phyloP scores from a whole-genome alignment of 257 asterid genomes.

The Mentha longifolia region DNA sequence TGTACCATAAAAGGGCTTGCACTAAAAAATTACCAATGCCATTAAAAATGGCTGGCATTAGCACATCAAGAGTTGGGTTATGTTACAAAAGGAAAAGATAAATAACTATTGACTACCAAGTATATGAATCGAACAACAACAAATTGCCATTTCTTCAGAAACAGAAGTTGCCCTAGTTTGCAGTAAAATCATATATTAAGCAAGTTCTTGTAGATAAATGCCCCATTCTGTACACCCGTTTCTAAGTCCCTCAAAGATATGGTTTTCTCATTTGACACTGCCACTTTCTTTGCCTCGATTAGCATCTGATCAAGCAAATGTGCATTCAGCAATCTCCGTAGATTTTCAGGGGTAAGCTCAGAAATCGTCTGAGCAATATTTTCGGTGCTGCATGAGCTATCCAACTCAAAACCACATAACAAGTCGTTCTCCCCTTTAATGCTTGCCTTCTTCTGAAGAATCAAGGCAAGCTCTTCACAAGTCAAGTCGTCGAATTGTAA shows the following conservation, averaged over 20 bases:
- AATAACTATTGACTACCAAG: background rate
- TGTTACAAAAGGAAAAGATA: background rate
- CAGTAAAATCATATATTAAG: constrained; percentile 36
- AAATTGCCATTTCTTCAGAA: constrained; percentile 8
- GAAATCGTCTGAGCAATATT: constrained; percentile 37
- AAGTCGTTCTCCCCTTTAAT: constrained; percentile 32
- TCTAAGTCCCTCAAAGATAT: constrained; percentile 42
- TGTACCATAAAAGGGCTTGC: background rate
- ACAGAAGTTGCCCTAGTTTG: constrained; percentile 18
- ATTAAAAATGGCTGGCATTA: constrained; percentile 7
- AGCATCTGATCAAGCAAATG: constrained; percentile 58
- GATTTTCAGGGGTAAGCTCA: constrained; percentile 30
- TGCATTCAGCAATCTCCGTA: constrained; percentile 45
- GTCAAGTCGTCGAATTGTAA: constrained; percentile 53
- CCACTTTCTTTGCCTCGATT: constrained; percentile 48
- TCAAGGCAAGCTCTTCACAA: constrained; percentile 51
- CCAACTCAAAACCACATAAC: constrained; percentile 44
- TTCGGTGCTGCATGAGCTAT: constrained; percentile 41
- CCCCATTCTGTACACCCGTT: constrained; percentile 43
- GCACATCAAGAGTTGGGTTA: background rate
- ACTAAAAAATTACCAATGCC: background rate
- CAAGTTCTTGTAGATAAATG: constrained; percentile 43
- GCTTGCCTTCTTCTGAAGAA: constrained; percentile 48
- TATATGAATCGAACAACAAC: constrained; percentile 2
- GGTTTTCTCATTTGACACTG: constrained; percentile 31